phyloP scores from a whole-genome alignment of 495 filamentous ascomycete genomes.

The Aspergillus wentii region DNA sequence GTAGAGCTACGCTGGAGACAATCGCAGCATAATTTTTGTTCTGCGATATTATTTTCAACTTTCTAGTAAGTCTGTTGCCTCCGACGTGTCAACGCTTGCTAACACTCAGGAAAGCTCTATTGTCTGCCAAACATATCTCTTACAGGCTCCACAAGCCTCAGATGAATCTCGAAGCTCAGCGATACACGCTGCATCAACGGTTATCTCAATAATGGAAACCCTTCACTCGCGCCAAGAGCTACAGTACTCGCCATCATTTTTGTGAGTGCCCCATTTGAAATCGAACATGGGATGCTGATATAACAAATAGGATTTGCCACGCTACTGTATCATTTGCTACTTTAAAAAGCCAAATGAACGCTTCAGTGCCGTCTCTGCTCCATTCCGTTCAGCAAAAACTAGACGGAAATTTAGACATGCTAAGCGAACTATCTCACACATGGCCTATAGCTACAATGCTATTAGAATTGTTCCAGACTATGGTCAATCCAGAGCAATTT shows the following conservation, averaged over 20 bases:
- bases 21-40: slow-evolving; percentile 78
- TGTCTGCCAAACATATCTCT: slow-evolving; percentile 75
- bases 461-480: slow-evolving; percentile 6
- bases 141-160: slow-evolving; percentile 76
- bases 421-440: slow-evolving; percentile 2
- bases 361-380: slow-evolving; percentile 5
- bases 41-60: slow-evolving; percentile 78
- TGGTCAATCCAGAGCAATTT: slow-evolving; percentile 1
- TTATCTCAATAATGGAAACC: slow-evolving; percentile 84
- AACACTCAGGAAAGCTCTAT: slow-evolving; percentile 52
- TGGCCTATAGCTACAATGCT: slow-evolving; percentile 7
- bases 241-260: slow-evolving; percentile 77
- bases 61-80: slow-evolving; percentile 64
- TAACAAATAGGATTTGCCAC: slow-evolving; percentile 5
- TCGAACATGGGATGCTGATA: too few relatives aligned
- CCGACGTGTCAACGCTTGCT: neutral
- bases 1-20: slow-evolving; percentile 73
- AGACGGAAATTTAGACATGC: slow-evolving; percentile 3
- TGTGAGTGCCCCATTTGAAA: slow-evolving; percentile 28
- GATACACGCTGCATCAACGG: slow-evolving; percentile 83
- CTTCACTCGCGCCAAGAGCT: slow-evolving; percentile 69
- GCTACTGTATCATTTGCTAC: slow-evolving; percentile 7
- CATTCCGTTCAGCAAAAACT: slow-evolving; percentile 5
- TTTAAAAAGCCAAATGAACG: slow-evolving; percentile 2
- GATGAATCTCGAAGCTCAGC: slow-evolving; percentile 82